Conservation (phyloP, 345 rosid genomes). For the Dovyalis caffra region DNA sequence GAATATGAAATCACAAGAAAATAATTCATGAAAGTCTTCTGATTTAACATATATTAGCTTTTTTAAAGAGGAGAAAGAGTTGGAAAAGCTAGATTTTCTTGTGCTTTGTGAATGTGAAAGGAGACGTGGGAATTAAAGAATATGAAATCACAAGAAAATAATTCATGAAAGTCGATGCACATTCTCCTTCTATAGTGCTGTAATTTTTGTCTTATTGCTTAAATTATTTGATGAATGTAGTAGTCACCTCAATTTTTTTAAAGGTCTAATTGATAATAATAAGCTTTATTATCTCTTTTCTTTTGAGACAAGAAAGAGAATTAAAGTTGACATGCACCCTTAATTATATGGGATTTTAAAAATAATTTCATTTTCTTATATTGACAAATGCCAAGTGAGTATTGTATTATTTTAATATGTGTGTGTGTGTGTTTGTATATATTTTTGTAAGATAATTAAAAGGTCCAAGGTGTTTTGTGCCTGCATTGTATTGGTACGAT, state of each 20-base stretch:
- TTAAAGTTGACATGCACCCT: not conserved
- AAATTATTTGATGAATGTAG: not conserved
- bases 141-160: not conserved
- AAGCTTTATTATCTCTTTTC: slow-evolving; percentile 10
- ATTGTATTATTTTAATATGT: too few species aligned
- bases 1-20: not conserved
- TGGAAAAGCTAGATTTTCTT: slow-evolving; percentile 27
- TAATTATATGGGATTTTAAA: not conserved
- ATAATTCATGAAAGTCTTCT: too few species aligned
- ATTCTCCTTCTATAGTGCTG: not conserved
- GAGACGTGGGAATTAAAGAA: slow-evolving; percentile 15
- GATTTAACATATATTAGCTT: not conserved
- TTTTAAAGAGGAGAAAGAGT: slow-evolving; percentile 17
- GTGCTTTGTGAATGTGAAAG: slow-evolving; percentile 42
- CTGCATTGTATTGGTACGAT: too few species aligned
- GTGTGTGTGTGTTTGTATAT: too few species aligned
- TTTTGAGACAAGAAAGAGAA: slow-evolving; percentile 1
- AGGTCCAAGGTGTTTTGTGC: too few species aligned
- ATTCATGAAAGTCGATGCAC: not conserved
- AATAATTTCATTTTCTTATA: not conserved
- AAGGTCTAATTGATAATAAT: not conserved
- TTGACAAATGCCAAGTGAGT: not conserved
- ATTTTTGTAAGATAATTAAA: not conserved
- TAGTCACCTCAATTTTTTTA: slow-evolving; percentile 4
- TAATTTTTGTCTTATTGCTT: slow-evolving; percentile 22